Percentiles rank a stretch among this genome's conserved stretches.
Conservation (phyloP, 179 eudicot genomes). For the Nepenthes alata region DNA sequence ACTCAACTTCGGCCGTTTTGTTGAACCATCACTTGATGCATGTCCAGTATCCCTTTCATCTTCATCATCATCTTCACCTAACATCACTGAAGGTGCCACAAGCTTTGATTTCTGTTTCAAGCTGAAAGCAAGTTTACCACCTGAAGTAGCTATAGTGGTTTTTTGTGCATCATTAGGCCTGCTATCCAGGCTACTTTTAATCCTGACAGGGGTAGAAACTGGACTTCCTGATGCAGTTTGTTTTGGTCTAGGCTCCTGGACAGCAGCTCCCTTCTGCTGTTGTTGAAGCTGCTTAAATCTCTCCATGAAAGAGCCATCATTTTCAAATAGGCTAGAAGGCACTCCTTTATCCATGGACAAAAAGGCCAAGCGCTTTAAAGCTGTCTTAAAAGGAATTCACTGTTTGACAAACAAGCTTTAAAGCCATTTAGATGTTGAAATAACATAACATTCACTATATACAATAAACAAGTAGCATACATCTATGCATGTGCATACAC, state of each 20-base stretch:
- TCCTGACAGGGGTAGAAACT: constrained; percentile 32
- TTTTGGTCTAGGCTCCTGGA: constrained; percentile 27
- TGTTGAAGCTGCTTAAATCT: constrained; percentile 80
- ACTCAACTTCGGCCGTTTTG: constrained; percentile 66
- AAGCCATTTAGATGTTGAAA: constrained; percentile 24
- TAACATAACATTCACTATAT: background rate
- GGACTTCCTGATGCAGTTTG: constrained; percentile 23
- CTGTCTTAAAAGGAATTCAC: constrained; percentile 32
- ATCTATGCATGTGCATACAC: too few species aligned
- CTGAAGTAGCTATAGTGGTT: constrained; percentile 26
- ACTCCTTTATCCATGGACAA: constrained; percentile 58
- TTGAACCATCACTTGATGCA: constrained; percentile 30
- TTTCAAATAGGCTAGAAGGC: constrained; percentile 55
- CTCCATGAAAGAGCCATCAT: constrained; percentile 97
- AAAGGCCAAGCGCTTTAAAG: constrained; percentile 17
- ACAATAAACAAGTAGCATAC: background rate
- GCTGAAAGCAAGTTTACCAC: constrained; percentile 90
- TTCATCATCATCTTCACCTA: constrained; percentile 82
- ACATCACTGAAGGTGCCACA: constrained; percentile 68
- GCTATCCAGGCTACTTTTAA: constrained; percentile 26
- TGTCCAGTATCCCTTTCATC: constrained; percentile 31
- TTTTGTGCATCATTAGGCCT: constrained; percentile 35
- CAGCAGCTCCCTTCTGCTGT: constrained; percentile 29
- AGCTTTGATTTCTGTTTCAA: constrained; percentile 90
- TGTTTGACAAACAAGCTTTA: constrained; percentile 39